These are phyloP conservation scores for Colletotrichum coccodes DNA, from an alignment of 2,329 filamentous ascomycete species.

Conservation along the genomic window DNA sequence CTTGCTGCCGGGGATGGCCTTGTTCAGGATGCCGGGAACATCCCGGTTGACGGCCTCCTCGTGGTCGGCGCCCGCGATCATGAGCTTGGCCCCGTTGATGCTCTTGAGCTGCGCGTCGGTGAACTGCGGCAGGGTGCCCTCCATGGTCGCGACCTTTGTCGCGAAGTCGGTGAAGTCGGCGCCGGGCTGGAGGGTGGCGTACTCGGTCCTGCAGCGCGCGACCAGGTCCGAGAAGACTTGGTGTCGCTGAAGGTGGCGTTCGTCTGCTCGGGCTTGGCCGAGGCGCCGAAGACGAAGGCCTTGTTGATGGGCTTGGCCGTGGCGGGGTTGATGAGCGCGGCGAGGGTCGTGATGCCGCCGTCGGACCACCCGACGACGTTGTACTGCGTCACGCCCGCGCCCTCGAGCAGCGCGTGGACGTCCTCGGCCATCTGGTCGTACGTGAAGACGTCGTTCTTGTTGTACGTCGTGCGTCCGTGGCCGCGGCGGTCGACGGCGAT, in stretches of 20 bases:
- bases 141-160: constrained; percentile 47
- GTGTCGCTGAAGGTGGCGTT: constrained; percentile 46
- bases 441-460: constrained; percentile 47
- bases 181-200: constrained; percentile 45
- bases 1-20: constrained; percentile 48
- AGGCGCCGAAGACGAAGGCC: constrained; percentile 51
- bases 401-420: constrained; percentile 43
- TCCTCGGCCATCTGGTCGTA: constrained; percentile 50
- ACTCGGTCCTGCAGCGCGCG: constrained; percentile 46
- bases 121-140: constrained; percentile 46
- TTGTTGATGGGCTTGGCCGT: constrained; percentile 46
- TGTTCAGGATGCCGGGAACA: constrained; percentile 46
- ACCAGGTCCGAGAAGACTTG: constrained; percentile 41
- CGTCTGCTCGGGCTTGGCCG: constrained; percentile 43
- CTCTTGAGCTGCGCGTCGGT: constrained; percentile 40
- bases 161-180: constrained; percentile 49
- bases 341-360: constrained; percentile 49
- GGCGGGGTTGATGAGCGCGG: constrained; percentile 45
- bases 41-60: constrained; percentile 52
- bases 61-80: constrained; percentile 43
- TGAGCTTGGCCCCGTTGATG: constrained; percentile 42
- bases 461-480: constrained; percentile 52
- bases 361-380: constrained; percentile 54
- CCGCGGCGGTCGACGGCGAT: constrained; percentile 53
- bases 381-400: constrained; percentile 41